These are phyloP conservation scores for Phlegmacium glaucopus DNA, from an alignment of 768 basidiomycete genomes.

Conservation along the genomic window DNA sequence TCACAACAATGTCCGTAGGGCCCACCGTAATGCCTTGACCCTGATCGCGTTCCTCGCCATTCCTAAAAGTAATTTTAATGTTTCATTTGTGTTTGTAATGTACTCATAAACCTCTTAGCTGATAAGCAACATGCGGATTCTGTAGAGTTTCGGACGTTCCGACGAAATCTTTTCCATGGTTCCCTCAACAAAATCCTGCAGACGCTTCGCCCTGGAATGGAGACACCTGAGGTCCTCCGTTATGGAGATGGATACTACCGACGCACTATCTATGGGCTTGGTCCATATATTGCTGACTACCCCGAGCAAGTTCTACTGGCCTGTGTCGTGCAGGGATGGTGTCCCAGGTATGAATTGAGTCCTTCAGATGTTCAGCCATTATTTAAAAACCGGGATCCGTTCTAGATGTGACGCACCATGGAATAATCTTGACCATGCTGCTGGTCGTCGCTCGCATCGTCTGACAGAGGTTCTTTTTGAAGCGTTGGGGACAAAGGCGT, in stretches of 20 bases:
- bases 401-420: conserved; percentile 19
- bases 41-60: conserved; percentile 32
- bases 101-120: background rate
- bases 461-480: conserved; percentile 6
- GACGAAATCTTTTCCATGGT: conserved; percentile 17
- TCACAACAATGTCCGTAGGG: conserved; percentile 22
- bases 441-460: conserved; percentile 7
- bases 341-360: conserved; percentile 5
- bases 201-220: conserved; percentile 10
- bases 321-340: conserved; percentile 23
- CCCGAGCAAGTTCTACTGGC: conserved; percentile 29
- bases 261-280: conserved; percentile 21
- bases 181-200: conserved; percentile 8
- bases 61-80: conserved; percentile 25
- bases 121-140: background rate
- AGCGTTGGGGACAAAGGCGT: background rate
- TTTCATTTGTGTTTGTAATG: too few relatives aligned
- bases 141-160: conserved; percentile 15
- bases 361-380: background rate
- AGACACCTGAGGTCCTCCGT: conserved; percentile 13
- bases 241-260: conserved; percentile 32
- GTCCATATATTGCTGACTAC: conserved; percentile 33
- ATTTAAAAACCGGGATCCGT: too few relatives aligned
- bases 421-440: conserved; percentile 20
- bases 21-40: conserved; percentile 25